These are phyloP conservation scores for Rhododendron williamsianum DNA, from an alignment of 148 eudicot genomes.

Conservation along the genomic window DNA sequence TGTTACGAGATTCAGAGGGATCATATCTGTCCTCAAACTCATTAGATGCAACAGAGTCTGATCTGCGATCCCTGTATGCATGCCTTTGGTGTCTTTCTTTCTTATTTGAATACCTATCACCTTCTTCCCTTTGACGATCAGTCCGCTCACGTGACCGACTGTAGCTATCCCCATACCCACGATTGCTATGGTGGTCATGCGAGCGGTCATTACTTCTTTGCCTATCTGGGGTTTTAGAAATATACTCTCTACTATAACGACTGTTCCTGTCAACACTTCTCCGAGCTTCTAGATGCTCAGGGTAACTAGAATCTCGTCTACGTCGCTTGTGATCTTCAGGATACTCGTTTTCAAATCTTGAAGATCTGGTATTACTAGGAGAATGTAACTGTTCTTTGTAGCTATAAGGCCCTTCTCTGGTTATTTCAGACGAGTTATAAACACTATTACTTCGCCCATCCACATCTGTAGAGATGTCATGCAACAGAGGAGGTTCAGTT, in stretches of 20 bases:
- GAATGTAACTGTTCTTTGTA: conserved; percentile 21
- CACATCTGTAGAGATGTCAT: conserved; percentile 17
- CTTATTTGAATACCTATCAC: conserved; percentile 23
- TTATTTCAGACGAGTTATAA: conserved; percentile 14
- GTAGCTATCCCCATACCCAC: conserved; percentile 18
- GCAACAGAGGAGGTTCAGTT: conserved; percentile 28
- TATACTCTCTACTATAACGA: conserved; percentile 23
- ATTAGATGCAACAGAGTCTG: conserved; percentile 24
- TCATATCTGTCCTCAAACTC: conserved; percentile 80
- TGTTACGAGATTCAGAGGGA: conserved; percentile 56
- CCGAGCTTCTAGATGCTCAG: conserved; percentile 24
- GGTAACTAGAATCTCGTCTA: conserved; percentile 23
- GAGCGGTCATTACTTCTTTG: conserved; percentile 13
- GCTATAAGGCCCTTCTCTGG: conserved; percentile 22
- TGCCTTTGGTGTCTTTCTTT: conserved; percentile 32
- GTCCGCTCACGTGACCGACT: conserved; percentile 33
- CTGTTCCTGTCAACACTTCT: conserved; percentile 26
- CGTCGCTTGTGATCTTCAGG: conserved; percentile 16
- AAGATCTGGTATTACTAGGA: conserved; percentile 17
- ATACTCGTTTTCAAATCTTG: conserved; percentile 17
- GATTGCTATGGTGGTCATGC: background rate
- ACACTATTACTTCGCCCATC: conserved; percentile 14
- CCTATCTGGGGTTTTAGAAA: conserved; percentile 25
- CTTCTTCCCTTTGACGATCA: conserved; percentile 37
- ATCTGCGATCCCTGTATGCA: conserved; percentile 24